Conservation (phyloP, 345 rosid genomes). For the Lepidium didymum region DNA sequence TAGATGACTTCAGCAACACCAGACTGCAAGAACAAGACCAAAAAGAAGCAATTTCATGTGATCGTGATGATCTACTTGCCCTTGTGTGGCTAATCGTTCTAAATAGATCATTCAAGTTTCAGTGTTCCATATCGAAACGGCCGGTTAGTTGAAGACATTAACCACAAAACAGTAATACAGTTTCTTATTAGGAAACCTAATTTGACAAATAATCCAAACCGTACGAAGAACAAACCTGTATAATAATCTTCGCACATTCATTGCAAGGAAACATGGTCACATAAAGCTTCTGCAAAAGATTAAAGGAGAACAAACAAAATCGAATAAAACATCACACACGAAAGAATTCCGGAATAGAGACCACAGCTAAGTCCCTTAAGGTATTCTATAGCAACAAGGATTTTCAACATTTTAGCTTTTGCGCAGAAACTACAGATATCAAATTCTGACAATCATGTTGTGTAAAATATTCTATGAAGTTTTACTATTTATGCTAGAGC, state of each 20-base stretch:
- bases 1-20: constrained; percentile 81
- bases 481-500: background rate
- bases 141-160: background rate
- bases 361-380: background rate
- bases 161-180: background rate
- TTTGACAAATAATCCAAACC: background rate
- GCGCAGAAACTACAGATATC: background rate
- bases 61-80: background rate
- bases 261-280: constrained; percentile 99
- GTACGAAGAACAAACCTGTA: constrained; percentile 56
- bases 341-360: background rate
- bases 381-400: background rate
- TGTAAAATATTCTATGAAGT: background rate
- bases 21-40: constrained; percentile 45
- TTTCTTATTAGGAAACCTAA: background rate
- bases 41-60: background rate
- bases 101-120: background rate
- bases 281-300: constrained; percentile 74
- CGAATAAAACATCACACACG: background rate
- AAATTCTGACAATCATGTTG: background rate
- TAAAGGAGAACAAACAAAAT: background rate
- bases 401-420: background rate
- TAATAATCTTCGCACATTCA: constrained; percentile 95
- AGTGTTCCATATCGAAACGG: background rate
- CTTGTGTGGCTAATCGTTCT: background rate